phyloP scores from a whole-genome alignment of 305 asterid genomes.

The Fraxinus ornus region DNA sequence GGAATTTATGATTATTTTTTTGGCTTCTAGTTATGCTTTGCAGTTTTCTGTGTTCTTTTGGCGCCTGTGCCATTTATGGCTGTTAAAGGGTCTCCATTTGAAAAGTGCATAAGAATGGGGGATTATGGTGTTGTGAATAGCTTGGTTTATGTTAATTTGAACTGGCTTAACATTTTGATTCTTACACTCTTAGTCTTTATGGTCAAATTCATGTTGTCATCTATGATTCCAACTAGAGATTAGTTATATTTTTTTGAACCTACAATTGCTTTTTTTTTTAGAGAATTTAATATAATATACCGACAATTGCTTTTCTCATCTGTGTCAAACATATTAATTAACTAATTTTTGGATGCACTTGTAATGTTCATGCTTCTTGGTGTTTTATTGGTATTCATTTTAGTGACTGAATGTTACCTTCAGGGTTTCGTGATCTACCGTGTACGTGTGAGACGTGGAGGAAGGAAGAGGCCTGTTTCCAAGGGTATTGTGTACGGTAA shows the following conservation, averaged over 20 bases:
- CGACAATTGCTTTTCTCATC: not conserved
- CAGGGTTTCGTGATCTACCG: conserved; percentile 39
- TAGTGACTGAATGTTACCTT: not conserved
- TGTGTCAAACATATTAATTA: too few relatives aligned
- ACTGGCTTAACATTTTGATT: not conserved
- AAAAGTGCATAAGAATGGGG: not conserved
- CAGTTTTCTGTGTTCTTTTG: not conserved
- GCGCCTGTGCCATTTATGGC: not conserved
- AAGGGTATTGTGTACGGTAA: conserved; percentile 42
- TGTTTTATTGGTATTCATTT: not conserved
- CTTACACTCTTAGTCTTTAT: not conserved
- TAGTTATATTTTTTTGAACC: not conserved
- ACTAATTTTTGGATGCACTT: not conserved
- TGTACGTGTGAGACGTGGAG: conserved; percentile 40
- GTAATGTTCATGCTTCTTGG: not conserved
- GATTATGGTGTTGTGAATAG: not conserved
- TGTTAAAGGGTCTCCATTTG: not conserved
- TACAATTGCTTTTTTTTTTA: not conserved
- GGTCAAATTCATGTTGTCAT: not conserved
- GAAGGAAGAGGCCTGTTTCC: conserved; percentile 40
- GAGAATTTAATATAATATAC: not conserved
- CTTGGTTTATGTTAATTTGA: not conserved
- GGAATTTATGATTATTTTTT: not conserved
- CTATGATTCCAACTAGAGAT: not conserved
- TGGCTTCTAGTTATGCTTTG: not conserved